phyloP scores from a whole-genome alignment of 768 basidiomycete genomes.

The Kwoniella sp. region DNA sequence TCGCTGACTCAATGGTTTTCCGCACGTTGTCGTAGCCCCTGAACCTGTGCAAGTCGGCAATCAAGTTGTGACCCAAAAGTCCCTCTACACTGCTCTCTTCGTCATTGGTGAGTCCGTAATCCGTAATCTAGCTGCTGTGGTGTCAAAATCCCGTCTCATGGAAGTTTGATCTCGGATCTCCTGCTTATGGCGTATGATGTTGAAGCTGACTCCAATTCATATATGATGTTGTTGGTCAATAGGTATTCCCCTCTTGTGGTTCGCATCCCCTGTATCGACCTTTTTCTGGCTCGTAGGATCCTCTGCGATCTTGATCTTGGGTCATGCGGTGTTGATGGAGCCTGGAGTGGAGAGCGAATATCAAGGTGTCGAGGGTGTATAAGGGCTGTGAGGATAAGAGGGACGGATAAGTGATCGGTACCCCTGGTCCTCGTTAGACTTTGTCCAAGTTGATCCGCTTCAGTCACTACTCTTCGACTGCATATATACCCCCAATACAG shows the following conservation, averaged over 20 bases:
- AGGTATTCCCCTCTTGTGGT: constrained; percentile 83
- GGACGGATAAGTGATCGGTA: no score
- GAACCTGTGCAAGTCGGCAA: constrained; percentile 83
- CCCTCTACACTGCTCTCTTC: constrained; percentile 82
- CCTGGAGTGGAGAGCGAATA: constrained; percentile 96
- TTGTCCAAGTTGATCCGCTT: no score
- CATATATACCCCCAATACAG: no score
- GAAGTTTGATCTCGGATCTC: no score
- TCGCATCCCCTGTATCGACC: constrained; percentile 61
- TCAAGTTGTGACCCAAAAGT: constrained; percentile 80
- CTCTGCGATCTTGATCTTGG: constrained; percentile 77
- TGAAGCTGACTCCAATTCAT: no score
- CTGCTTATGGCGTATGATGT: no score
- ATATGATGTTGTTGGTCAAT: no score
- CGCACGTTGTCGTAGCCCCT: constrained; percentile 63
- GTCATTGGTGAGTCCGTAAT: constrained; percentile 65
- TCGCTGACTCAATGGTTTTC: no score
- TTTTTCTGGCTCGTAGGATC: constrained; percentile 96
- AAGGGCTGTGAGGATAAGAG: background rate
- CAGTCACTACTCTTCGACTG: no score
- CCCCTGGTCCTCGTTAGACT: background rate
- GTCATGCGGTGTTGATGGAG: constrained; percentile 84
- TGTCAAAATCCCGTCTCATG: no score
- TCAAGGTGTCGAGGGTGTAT: constrained; percentile 64
- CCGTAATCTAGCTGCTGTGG: no score